These are phyloP conservation scores for Carnegiea gigantea DNA, from an alignment of 179 eudicot species.

Conservation along the genomic window DNA sequence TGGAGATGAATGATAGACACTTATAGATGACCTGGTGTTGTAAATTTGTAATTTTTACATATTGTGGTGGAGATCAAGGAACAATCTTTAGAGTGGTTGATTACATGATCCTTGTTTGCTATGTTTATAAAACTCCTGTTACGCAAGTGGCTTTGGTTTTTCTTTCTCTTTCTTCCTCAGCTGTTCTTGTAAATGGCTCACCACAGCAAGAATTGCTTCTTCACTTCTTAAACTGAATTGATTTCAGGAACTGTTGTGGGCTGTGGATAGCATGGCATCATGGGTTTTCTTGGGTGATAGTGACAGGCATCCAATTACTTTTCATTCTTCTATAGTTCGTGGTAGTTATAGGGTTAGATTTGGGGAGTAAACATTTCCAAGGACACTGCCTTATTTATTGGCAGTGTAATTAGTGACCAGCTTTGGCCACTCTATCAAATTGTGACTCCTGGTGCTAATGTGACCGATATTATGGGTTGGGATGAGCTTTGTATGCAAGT, in stretches of 20 bases:
- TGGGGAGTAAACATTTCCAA: neutral
- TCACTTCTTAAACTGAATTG: neutral
- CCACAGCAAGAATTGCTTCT: neutral
- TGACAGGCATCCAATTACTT: neutral
- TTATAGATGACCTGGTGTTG: neutral
- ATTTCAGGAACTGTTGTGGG: neutral
- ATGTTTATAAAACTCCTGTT: neutral
- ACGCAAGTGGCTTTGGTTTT: neutral
- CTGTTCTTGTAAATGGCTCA: neutral
- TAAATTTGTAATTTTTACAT: neutral
- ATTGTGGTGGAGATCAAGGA: neutral
- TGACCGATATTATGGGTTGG: neutral
- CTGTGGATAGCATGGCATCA: neutral
- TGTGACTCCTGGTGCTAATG: neutral
- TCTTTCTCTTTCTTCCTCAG: neutral
- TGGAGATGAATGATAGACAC: neutral
- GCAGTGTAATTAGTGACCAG: neutral
- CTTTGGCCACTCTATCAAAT: neutral
- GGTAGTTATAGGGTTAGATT: neutral
- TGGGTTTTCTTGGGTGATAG: neutral
- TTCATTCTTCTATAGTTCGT: neutral
- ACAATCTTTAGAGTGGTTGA: neutral
- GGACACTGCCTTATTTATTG: neutral
- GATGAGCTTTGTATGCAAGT: neutral
- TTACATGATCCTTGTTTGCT: neutral